Base-by-base conservation (phyloP, 805 yeast species). In the Starmerella sirachaensis region DNA sequence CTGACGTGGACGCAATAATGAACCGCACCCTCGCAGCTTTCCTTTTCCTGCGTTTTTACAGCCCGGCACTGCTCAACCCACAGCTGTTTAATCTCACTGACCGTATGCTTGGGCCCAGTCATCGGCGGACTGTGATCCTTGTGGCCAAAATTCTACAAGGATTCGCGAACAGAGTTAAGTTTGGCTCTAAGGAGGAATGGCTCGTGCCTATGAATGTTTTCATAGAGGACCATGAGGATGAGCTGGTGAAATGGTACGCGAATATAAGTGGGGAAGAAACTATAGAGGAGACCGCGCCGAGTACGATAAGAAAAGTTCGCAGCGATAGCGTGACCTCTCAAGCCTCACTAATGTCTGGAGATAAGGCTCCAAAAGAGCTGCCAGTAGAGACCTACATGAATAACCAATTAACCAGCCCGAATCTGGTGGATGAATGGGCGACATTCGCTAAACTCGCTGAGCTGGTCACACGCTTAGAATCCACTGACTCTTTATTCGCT, bases 11-110 rank as follows among this genome's bases (percentile, higher is more conserved):
- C 1, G 42, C 35, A 6, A 38, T 41, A 9, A 69, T 84, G 0
- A 62, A 78, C 41, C 78, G 85, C 52, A 80, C 93, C 34, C 61
- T 86, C 22, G 71, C 91, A 16, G 85, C 94, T 1, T 81, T 91
- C 51, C 61, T 88, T 10, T 91, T 88, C 55, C 60, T 88, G 42
- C 64, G 95, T 42, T 82, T 78, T 57, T 70, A 85, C 46, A 85
- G 95, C 51, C 97, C 98, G 0, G 94, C 94, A 0, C 70, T 88
- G 20, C 60, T 91, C 53, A 86, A 84, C 51, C 98, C 98, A 0
- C 84, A 83, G 51, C 58, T 86, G 33, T 85, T 84, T 56, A 75
- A 76, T 43, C 62, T 91, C 34, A 72, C 83, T 0, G 68, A 71
- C 35, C 65, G 70, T 25, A 88, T 81, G 48, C 83, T 84, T 42